Conservation (phyloP, 805 yeast species). For the Metschnikowia colocasiae region DNA sequence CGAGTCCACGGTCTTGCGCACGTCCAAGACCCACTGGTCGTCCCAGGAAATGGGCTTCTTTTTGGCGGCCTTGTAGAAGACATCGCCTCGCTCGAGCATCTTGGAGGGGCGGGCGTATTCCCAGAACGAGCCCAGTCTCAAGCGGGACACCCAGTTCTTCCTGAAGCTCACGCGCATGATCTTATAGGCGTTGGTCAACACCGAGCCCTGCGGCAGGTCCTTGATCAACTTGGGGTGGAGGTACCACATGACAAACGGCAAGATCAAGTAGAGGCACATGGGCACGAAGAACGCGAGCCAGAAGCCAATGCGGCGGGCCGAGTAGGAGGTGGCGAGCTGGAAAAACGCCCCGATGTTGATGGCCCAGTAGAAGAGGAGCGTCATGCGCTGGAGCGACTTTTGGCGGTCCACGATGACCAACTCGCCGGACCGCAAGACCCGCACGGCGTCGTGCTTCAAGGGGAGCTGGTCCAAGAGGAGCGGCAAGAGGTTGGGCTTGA, state of each 20-base stretch:
- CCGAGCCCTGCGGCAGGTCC: conserved; percentile 43
- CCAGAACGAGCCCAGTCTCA: conserved; percentile 42
- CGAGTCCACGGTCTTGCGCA: conserved; percentile 40
- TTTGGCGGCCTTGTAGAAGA: conserved; percentile 20
- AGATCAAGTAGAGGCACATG: conserved; percentile 18
- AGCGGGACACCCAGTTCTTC: conserved; percentile 42
- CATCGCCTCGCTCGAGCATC: conserved; percentile 43
- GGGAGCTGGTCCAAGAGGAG: conserved; percentile 49
- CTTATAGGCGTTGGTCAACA: conserved; percentile 41
- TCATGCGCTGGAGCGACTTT: conserved; percentile 39
- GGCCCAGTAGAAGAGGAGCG: conserved; percentile 46
- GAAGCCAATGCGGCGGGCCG: conserved; percentile 50
- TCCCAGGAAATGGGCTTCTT: conserved; percentile 29
- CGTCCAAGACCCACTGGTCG: conserved; percentile 47
- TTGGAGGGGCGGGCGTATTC: conserved; percentile 44
- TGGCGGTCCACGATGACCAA: conserved; percentile 55
- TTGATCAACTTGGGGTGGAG: conserved; percentile 26
- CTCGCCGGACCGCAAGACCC: conserved; percentile 57
- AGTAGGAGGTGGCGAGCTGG: conserved; percentile 49
- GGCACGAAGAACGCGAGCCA: conserved; percentile 56
- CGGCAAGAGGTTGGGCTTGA: conserved; percentile 52
- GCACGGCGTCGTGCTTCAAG: conserved; percentile 55
- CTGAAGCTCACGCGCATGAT: conserved; percentile 41
- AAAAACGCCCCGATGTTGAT: conserved; percentile 55
- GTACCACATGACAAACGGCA: conserved; percentile 28